Evolutionary conservation across 1,284 basidiomycete species (phyloP).

Genomic region (Trichosporon ovoides): DNA sequence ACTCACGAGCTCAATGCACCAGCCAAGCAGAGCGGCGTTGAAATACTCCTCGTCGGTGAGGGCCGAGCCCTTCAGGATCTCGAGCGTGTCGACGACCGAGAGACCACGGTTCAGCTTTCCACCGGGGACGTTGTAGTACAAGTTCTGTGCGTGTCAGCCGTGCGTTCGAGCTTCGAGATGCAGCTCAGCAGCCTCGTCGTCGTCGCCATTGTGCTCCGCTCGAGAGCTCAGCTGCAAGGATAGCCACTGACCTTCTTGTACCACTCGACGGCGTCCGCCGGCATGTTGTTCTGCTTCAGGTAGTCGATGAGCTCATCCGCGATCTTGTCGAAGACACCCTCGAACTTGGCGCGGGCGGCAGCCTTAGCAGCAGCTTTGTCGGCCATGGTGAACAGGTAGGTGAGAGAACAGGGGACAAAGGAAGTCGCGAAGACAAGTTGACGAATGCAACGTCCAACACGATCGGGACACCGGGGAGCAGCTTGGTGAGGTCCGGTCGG

Average conservation of each 20-base stretch:
- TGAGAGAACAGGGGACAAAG: background rate
- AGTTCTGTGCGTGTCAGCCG: constrained; percentile 55
- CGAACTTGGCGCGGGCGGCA: constrained; percentile 36
- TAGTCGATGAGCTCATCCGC: constrained; percentile 59
- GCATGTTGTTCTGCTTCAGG: constrained; percentile 66
- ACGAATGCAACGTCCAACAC: background rate
- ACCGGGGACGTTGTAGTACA: constrained; percentile 91
- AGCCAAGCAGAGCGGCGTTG: constrained; percentile 84
- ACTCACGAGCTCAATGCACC: constrained; percentile 90
- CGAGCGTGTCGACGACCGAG: constrained; percentile 87
- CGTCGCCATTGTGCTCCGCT: no score
- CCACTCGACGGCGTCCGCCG: constrained; percentile 75
- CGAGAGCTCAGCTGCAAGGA: background rate
- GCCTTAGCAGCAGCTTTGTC: constrained; percentile 29
- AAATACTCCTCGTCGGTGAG: constrained; percentile 74
- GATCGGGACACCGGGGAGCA: background rate
- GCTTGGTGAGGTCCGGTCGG: no score
- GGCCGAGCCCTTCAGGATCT: constrained; percentile 70
- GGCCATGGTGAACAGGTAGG: background rate
- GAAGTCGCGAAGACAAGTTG: background rate
- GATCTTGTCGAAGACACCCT: constrained; percentile 54
- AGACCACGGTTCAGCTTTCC: constrained; percentile 96
- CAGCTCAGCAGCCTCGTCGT: background rate
- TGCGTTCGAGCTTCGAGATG: background rate
- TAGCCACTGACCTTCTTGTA: constrained; percentile 59